Evolutionary conservation across 148 eudicot species (phyloP), one percentile per base, ranked within the genome.

Genomic region (Linanthus parryae): DNA sequence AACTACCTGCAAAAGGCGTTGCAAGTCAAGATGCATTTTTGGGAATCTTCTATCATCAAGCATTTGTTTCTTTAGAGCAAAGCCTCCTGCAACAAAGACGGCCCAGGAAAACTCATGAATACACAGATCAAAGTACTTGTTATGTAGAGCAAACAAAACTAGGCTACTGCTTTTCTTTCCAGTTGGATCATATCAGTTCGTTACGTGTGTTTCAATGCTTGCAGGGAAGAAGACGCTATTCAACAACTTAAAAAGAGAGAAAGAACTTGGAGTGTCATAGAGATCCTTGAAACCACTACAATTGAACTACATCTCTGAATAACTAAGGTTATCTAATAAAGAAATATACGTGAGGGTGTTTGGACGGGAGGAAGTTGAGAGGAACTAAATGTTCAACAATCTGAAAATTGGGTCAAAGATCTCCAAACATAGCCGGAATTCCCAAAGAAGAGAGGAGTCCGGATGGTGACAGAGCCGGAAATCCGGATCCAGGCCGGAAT

Each of bases 21-120:
- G 99, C 75, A 92, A 64, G 78, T 87, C 83, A 28, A 92, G 74
- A 68, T 92, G 99, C 88, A 92, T 84, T 69, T 79, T 92, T 3
- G 99, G 96, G 67, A 87, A 87, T 57, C 85, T 92, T 72, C 94
- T 82, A 52, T 92, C 90, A 64, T 92, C 95, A 47, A 78, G 72
- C 96, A 92, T 68, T 62, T 84, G 83, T 65, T 87, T 86, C 65
- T 92, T 92, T 76, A 84, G 68, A 45, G 77, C 81, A 78, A 75
- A 77, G 29, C 88, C 84, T 58, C 84, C 88, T 82, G 65, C 49
- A 68, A 69, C 30, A 18, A 63, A 58, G 40, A 34, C 9, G 37
- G 48, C 10, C n/a, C n/a, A 59, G 23, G 45, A 49, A 26, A 17
- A 21, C 16, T 27, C 29, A 34, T 36, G 26, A 16, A 28, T 26